Evolutionary conservation across 129 eudicot genomes (phyloP), one percentile per base, ranked within the genome.

Genomic region (Logfia minima): DNA sequence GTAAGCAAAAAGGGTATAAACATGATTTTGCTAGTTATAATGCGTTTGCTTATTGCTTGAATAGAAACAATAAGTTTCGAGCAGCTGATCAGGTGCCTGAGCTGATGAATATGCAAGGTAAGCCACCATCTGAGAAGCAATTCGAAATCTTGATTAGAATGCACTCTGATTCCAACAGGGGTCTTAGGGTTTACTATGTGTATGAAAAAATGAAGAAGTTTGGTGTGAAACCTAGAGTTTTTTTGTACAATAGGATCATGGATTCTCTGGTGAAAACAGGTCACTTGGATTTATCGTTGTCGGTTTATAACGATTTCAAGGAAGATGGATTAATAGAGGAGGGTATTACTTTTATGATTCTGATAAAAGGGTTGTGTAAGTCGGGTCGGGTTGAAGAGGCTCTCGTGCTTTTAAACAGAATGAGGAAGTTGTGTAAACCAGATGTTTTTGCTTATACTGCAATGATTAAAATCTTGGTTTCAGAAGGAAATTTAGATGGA

Each of bases 401-500:
- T 29, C 79, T 86, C 16, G 72, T 70, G 79, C 84, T 94, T 83
- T 34, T 94, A 55, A 77, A 67, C 4, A 62, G 29, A 9, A 94
- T 94, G 98, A 84, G 97, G 70, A 84, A 71, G 41, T 83, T 87
- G 65, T 91, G 92, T 85, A 89, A 83, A 75, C 98, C 98, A 3
- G 97, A 94, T 76, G 93, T 94, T 71, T 94, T 94, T 84, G 97
- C 98, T 3, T 94, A 94, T 69, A 91, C 97, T 10, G 98, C 98
- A 26, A 89, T 94, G 96, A 64, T 94, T 8, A 82, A 86, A 74
- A 78, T 87, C 39, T 77, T 94, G 91, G 87, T 91, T 72, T 83
- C 87, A 2, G 90, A 87, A 72, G 88, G 92, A 24, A 86, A 89
- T 79, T 82, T 94, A 74, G 89, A 91, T 34, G 92, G 97, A 26